Base-by-base conservation (phyloP, 2,329 filamentous ascomycete genomes). In the Colletotrichum tanaceti region DNA sequence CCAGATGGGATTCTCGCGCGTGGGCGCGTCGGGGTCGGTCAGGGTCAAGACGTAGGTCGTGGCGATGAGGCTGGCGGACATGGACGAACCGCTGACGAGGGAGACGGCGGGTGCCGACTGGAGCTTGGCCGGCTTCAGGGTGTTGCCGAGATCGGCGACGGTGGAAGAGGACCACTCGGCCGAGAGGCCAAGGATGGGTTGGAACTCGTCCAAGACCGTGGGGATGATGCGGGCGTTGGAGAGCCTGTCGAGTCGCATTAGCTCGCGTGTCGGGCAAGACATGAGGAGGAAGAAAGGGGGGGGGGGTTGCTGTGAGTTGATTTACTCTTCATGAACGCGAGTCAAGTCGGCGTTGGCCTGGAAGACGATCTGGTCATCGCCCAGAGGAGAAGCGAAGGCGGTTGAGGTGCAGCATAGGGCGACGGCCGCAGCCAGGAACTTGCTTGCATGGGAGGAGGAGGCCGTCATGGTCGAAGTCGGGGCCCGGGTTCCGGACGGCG, bases 21-120 rank as follows among this genome's bases (percentile, higher is more conserved):
- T 81, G 0, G 80, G 80, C 1, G 81, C 82, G 61, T 84, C 81
- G 0, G 82, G 82, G 71, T 83, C 82, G 4, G 79, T 82, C 6
- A 83, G 71, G 5, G 76, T 72, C 55, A 81, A 68, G 6, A 75
- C 73, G 62, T 79, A 79, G 14, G 74, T 75, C 58, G 74, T 52
- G 53, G 72, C 65, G 20, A 66, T 71, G 39, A 58, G 43, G 20
- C 71, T 70, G 35, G 70, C 70, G 35, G 71, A 73, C 18, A 71
- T 57, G 41, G 24, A 55, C 5, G 68, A 59, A n/a, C 46, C 61
- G 35, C 41, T 60, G 22, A 55, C 54, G 28, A 72, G 69, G n/a
- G 58, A 44, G 13, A 65, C 62, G 3, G 58, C 39, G 11, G 70
- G 70, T 6, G 68, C 52, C 9, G 64, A 69, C 16, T 71, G 61